Conservation (phyloP, 257 asterid genomes). For the Plantago elongata region DNA sequence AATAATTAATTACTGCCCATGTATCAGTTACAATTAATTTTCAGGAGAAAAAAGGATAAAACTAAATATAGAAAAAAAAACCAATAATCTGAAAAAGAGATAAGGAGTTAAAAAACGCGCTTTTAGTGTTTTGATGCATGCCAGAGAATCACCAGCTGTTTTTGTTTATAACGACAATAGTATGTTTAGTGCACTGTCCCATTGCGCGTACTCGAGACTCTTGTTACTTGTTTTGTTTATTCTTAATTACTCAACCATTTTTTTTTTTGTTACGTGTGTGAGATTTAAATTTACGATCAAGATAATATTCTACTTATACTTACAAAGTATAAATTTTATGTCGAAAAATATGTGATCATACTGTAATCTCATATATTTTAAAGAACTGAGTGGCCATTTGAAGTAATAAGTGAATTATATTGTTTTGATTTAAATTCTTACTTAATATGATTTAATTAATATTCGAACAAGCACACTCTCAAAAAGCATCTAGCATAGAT, state of each 20-base stretch:
- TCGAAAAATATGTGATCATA: no score
- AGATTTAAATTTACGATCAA: no score
- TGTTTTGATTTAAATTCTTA: no score
- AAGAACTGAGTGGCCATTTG: no score
- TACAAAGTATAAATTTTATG: no score
- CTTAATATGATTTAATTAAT: background rate
- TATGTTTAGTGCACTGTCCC: conserved; percentile 11
- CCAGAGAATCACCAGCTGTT: conserved; percentile 67
- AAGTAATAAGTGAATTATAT: no score
- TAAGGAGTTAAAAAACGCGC: conserved; percentile 42
- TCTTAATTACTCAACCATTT: background rate
- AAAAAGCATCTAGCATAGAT: conserved; percentile 23
- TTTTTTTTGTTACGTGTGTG: no score
- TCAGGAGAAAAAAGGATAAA: background rate
- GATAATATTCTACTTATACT: no score
- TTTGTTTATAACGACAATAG: background rate
- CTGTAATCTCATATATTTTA: no score
- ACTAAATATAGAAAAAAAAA: background rate
- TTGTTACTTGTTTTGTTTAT: background rate
- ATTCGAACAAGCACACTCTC: conserved; percentile 13
- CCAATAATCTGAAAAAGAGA: conserved; percentile 16
- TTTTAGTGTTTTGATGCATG: conserved; percentile 31
- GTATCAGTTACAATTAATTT: no score
- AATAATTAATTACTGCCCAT: no score
- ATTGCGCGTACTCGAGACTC: conserved; percentile 19